Evolutionary conservation across 495 filamentous ascomycete species (phyloP), one percentile per base, ranked within the genome.

Genomic region (Cairneyella variabilis): DNA sequence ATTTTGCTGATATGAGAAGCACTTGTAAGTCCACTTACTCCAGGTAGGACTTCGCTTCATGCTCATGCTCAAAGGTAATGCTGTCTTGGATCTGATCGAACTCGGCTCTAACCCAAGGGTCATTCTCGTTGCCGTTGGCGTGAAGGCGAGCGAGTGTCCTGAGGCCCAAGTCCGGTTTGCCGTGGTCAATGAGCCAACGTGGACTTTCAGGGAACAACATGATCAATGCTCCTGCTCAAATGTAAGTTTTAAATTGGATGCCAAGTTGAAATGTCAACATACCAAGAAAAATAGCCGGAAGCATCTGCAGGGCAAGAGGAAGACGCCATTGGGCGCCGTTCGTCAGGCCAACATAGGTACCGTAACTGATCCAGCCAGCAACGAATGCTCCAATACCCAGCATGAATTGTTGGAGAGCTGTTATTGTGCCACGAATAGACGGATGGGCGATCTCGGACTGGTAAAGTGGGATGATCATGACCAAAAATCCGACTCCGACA

Each of bases 21-120:
- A n/a, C n/a, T 32, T 6, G 28, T 14, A 7, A 32, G 14, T 32
- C 7, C 26, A 18, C 41, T 9, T 44, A 72, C 56, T 88, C 85
- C 2, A 64, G 21, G 60, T 86, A 88, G 6, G 79, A 84, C 64
- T 85, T 86, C 14, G 84, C 85, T 60, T 84, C 82, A 45, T 87
- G 65, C 60, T 85, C 85, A 42, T 66, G 74, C 53, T 72, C 74
- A 41, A 66, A 80, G 51, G 61, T 76, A 40, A 83, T 76, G n/a
- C 69, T 68, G 18, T 81, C 84, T 60, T 82, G 80, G 56, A 89
- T 86, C 56, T 81, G 74, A n/a, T 83, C 75, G 58, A 80, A 83
- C 61, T 86, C 82, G 1, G 81, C 80, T 8, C 67, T 71, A n/a
- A 86, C 81, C 76, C 78, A 85, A 3, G 78, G 53, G 56, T 88